These are phyloP conservation scores for Aegilops longissima DNA, from an alignment of 176 grass and related monocot genomes.

Conservation along the genomic window DNA sequence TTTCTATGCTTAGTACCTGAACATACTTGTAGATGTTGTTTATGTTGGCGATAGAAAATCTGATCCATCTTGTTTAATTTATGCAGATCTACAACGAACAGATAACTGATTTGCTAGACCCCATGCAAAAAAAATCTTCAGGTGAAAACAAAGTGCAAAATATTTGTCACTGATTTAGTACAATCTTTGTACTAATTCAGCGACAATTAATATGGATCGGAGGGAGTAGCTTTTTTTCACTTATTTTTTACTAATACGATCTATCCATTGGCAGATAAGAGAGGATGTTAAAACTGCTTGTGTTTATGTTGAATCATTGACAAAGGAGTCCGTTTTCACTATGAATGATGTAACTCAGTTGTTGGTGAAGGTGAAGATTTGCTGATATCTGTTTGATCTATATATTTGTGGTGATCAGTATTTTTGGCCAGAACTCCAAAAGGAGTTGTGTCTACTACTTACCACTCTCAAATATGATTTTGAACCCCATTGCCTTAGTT, in stretches of 20 bases:
- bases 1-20: conserved; percentile 29
- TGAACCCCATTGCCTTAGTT: not conserved
- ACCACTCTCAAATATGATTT: not conserved
- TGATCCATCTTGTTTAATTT: conserved; percentile 16
- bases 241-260: conserved; percentile 27
- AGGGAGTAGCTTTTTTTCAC: not conserved
- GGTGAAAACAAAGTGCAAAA: conserved; percentile 39
- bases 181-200: too few relatives aligned
- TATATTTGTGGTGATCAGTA: not conserved
- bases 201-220: too few relatives aligned
- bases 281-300: conserved; percentile 82
- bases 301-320: conserved; percentile 95
- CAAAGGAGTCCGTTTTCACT: conserved; percentile 64
- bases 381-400: not conserved
- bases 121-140: conserved; percentile 70
- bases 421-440: not conserved
- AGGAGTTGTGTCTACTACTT: not conserved
- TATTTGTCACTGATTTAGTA: too few relatives aligned
- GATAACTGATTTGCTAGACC: conserved; percentile 97
- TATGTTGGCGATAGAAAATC: conserved; percentile 17
- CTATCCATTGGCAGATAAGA: conserved; percentile 66
- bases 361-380: conserved; percentile 62
- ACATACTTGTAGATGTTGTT: not conserved
- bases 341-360: conserved; percentile 86
- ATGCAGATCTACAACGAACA: conserved; percentile 97